Base-by-base conservation (phyloP, 257 asterid genomes). In the Solanum megistacrolobum region DNA sequence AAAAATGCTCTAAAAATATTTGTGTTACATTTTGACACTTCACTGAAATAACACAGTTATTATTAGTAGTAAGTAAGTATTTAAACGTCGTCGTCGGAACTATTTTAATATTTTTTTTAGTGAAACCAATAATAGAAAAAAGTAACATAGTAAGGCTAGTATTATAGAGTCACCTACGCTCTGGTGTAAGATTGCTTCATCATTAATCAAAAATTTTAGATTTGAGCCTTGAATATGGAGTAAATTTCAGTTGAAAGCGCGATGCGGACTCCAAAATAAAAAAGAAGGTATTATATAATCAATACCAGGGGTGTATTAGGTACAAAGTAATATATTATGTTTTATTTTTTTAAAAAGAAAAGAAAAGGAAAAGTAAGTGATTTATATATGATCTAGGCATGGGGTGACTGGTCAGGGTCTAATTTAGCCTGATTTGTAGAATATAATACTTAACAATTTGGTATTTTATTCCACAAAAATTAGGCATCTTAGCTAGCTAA, bases 181-280 rank as follows among this genome's bases (percentile, higher is more conserved):
- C 23, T 52, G 62, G 23, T 16, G 65, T 55, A 18, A 6, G 1
- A 55, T 55, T 55, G 9, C 2, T 55, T 20, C 65, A 20, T 7
- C 4, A 55, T 55, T 52, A 55, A 20, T 20, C 4, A 55, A 20
- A 55, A 0, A 1, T 7, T 1, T 55, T 55, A 0, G 0, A 55
- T 55, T 55, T 55, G 0, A 20, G 0, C n/a, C 4, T 55, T 55
- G 11, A 20, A 55, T 6, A 55, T 55, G 2, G 0, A 55, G 2
- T 18, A 55, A 55, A 55, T 55, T 55, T 55, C 0, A 18, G 0
- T 55, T 55, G 25, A 0, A 20, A 20, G 11, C 0, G 4, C 3
- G 0, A 52, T 0, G 5, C 5, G 5, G 0, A 43, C 16, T 43
- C 0, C 46, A 39, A 39, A 39, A 9, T 9, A 38, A 39, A 39